Base-by-base conservation (phyloP, 371 early-diverging fungal genomes). In the Rhizopus arrhizus region DNA sequence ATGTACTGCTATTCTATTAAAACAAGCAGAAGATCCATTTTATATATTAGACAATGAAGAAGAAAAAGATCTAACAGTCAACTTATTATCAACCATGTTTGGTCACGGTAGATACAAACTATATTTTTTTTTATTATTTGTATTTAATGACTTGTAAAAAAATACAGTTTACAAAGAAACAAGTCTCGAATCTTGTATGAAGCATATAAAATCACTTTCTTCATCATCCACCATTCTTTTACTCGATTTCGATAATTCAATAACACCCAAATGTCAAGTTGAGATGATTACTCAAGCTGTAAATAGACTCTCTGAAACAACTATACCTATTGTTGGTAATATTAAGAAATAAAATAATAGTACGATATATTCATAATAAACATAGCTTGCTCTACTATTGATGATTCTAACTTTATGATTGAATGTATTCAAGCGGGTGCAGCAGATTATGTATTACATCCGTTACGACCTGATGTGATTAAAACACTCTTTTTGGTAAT, bases 401-500 rank as follows among this genome's bases (percentile, higher is more conserved):
- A 78, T 28, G 67, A 65, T 42, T 22, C 69, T 5, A 52, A 57
- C 22, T 72, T 73, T 38, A 74, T 78, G 78, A 34, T 74, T 8
- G 70, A 75, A 31, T 75, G 78, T 55, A 59, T 81, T 33, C 74
- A 84, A 40, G 64, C 74, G 7, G 82, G 82, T 11, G 82, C 82
- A 28, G 72, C 79, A 8, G 81, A 81, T 61, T 81, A 80, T 43
- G 47, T 81, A 51, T 35, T 84, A 15, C 74, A 74, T 53, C 84
- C 84, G 3, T 50, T 84, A 16, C 70, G 72, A 33, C 64, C 74
- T 42, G 72, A 81, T 66, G 79, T 74, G 9, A 76, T 80, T 15
- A 77, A 79, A 55, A 84, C 84, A 0, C 41, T 84, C 41, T 84
- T 81, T 65, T 50, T 84, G 73, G 84, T 83, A 64, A 72, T 67